Conservation (phyloP, 495 filamentous ascomycete species). For the Neurospora sp. region DNA sequence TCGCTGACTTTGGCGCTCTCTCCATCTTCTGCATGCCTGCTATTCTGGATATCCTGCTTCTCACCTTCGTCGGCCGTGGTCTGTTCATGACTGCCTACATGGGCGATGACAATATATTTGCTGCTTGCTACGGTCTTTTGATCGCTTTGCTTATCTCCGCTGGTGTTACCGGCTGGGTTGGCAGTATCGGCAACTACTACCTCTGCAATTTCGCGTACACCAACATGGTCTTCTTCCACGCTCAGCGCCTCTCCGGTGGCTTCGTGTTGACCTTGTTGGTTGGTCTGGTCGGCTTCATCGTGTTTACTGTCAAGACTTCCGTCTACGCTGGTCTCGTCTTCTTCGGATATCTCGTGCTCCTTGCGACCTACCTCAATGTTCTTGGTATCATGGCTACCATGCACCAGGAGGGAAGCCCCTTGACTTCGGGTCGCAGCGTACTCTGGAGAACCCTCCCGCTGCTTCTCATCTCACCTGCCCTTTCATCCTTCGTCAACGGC, state of each 20-base stretch:
- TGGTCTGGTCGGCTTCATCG: constrained; percentile 6
- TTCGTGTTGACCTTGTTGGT: constrained; percentile 14
- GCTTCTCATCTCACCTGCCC: constrained; percentile 36
- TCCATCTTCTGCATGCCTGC: constrained; percentile 22
- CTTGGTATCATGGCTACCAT: constrained; percentile 30
- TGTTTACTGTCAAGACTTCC: constrained; percentile 7
- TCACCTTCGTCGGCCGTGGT: constrained; percentile 18
- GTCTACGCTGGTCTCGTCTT: constrained; percentile 34
- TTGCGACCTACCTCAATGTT: constrained; percentile 41
- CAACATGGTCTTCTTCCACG: constrained; percentile 22
- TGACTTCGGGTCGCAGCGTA: constrained; percentile 27
- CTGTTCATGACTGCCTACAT: constrained; percentile 23
- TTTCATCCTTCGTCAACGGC: constrained; percentile 35
- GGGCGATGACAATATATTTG: constrained; percentile 10
- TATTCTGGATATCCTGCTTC: constrained; percentile 15
- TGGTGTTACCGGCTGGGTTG: constrained; percentile 21
- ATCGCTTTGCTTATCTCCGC: constrained; percentile 16
- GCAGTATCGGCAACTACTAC: constrained; percentile 24
- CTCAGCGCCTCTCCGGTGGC: constrained; percentile 18
- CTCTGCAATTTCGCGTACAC: constrained; percentile 20
- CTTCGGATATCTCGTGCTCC: constrained; percentile 37
- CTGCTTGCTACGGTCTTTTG: constrained; percentile 14
- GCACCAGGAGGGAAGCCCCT: constrained; percentile 16
- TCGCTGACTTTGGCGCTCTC: constrained; percentile 14
- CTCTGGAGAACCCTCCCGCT: constrained; percentile 34